These are phyloP conservation scores for Yarrowia porcina DNA, from an alignment of 805 yeast species.

Conservation along the genomic window DNA sequence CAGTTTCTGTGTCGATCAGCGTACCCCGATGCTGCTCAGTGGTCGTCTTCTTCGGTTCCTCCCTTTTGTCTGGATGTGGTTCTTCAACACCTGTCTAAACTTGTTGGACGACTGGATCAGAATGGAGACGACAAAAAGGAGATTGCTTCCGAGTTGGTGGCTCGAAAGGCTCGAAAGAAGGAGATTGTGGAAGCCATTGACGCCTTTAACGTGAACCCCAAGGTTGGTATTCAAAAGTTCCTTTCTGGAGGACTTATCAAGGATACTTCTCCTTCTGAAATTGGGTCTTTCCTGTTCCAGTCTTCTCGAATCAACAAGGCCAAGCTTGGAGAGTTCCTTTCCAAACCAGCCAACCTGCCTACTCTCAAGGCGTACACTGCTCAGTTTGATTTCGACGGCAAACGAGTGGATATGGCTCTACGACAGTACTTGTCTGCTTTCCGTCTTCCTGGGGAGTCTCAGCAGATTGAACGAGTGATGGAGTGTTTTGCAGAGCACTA, in stretches of 20 bases:
- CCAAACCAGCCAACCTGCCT: constrained; percentile 65
- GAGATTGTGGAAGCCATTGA: constrained; percentile 74
- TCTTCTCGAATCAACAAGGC: constrained; percentile 85
- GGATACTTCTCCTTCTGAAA: constrained; percentile 47
- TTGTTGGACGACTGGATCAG: constrained; percentile 50
- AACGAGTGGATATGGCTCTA: constrained; percentile 90
- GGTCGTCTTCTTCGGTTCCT: constrained; percentile 83
- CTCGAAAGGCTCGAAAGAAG: constrained; percentile 48
- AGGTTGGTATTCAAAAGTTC: constrained; percentile 64
- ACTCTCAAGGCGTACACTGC: constrained; percentile 63
- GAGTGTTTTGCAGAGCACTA: constrained; percentile 83
- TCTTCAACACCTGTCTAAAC: constrained; percentile 61
- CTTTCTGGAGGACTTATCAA: constrained; percentile 63
- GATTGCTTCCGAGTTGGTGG: constrained; percentile 27
- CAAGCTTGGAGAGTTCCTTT: constrained; percentile 78
- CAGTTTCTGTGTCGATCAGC: constrained; percentile 74
- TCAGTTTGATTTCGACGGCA: constrained; percentile 67
- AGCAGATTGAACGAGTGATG: constrained; percentile 88
- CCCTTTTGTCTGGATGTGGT: constrained; percentile 91
- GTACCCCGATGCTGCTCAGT: constrained; percentile 76
- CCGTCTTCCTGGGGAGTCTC: constrained; percentile 96
- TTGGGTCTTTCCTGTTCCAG: constrained; percentile 73
- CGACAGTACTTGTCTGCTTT: constrained; percentile 77
- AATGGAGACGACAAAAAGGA: constrained; percentile 29
- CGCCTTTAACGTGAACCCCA: constrained; percentile 73